These are phyloP conservation scores for Phaffia rhodozyma DNA, from an alignment of 1,284 basidiomycete genomes.

Conservation along the genomic window DNA sequence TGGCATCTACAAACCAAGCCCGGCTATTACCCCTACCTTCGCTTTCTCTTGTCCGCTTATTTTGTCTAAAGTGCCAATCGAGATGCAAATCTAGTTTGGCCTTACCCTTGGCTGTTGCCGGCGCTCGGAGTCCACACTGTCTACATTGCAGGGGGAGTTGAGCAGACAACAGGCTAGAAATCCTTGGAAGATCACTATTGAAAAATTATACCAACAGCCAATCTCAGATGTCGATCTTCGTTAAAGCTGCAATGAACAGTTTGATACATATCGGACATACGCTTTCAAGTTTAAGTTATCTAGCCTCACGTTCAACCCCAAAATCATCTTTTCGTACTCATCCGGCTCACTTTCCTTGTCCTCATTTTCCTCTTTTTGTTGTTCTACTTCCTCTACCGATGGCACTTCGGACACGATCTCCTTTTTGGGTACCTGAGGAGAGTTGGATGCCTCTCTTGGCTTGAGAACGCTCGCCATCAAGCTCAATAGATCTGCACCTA, in stretches of 20 bases:
- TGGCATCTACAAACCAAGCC: slow-evolving; percentile 74
- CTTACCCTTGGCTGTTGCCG: not conserved
- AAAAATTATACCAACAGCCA: not conserved
- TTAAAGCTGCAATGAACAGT: too few relatives aligned
- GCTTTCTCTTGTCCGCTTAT: slow-evolving; percentile 74
- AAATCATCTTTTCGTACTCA: slow-evolving; percentile 9
- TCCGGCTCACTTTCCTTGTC: slow-evolving; percentile 3
- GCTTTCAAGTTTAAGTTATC: slow-evolving; percentile 9
- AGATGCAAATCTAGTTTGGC: slow-evolving; percentile 69
- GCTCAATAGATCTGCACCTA: not conserved
- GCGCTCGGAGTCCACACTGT: slow-evolving; percentile 12
- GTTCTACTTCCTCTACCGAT: not conserved
- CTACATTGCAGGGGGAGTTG: slow-evolving; percentile 12
- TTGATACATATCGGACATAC: not conserved
- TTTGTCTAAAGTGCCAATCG: slow-evolving; percentile 95
- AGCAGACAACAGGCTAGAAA: slow-evolving; percentile 8
- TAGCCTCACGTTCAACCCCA: slow-evolving; percentile 7
- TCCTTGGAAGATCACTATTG: slow-evolving; percentile 3
- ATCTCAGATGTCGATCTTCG: too few relatives aligned
- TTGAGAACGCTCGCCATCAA: not conserved
- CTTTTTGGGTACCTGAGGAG: not conserved
- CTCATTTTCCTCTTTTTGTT: not conserved
- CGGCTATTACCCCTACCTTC: slow-evolving; percentile 77
- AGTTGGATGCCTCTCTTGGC: not conserved
- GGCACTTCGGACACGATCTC: not conserved